Percentiles rank a stretch among this genome's conserved stretches.
Conservation (phyloP, 306 rosid species). For the Bauhinia variegata region DNA sequence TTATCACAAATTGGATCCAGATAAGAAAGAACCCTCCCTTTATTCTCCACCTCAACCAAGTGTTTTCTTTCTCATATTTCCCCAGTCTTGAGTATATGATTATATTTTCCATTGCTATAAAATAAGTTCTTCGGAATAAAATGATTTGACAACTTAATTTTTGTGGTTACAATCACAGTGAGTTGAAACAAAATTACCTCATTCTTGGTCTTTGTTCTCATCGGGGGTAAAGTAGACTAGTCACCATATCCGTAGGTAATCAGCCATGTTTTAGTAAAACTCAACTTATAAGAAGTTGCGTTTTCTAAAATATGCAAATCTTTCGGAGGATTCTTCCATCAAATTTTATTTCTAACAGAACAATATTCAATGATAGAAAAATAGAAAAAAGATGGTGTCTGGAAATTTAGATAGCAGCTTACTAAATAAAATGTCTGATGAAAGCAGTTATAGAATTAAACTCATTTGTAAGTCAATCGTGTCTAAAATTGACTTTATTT, state of each 20-base stretch:
- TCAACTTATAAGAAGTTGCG: not conserved
- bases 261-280: not conserved
- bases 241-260: not conserved
- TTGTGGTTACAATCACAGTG: not conserved
- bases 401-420: not conserved
- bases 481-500: not conserved
- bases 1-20: not conserved
- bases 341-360: not conserved
- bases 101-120: not conserved
- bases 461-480: not conserved
- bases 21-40: constrained; percentile 14
- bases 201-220: not conserved
- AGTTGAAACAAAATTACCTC: not conserved
- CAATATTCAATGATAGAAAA: constrained; percentile 13
- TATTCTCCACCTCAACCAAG: not conserved
- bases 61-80: not conserved
- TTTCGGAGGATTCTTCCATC: not conserved
- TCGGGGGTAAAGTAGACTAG: not conserved
- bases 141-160: constrained; percentile 18
- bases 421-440: not conserved
- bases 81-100: not conserved
- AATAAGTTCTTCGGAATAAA: constrained; percentile 3
- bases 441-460: not conserved
- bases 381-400: not conserved
- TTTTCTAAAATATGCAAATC: constrained; percentile 1